phyloP scores from a whole-genome alignment of 2,329 filamentous ascomycete genomes.

The Aspergillus oerlinghausenensis region DNA sequence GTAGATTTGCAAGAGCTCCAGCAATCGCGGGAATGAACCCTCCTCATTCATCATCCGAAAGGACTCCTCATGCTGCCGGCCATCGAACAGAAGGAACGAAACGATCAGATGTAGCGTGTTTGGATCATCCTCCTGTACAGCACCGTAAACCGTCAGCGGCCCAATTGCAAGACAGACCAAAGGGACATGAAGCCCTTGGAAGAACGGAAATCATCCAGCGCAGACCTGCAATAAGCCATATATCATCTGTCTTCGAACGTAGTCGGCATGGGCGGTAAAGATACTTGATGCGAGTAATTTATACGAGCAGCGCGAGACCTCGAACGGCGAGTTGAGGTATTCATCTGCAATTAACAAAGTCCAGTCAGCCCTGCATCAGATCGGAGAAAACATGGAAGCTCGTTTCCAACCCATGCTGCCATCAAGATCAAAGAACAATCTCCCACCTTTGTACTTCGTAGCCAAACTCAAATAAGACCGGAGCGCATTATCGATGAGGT shows the following conservation, averaged over 20 bases:
- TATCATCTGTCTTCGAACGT: constrained; percentile 88
- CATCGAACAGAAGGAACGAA: constrained; percentile 82
- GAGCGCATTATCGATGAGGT: constrained; percentile 76
- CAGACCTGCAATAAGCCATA: constrained; percentile 72
- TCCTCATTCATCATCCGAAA: constrained; percentile 87
- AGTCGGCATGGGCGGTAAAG: constrained; percentile 71
- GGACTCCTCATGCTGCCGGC: constrained; percentile 67
- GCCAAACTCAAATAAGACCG: constrained; percentile 79
- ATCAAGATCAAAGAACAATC: background rate
- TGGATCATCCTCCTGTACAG: constrained; percentile 71
- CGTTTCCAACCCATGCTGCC: background rate
- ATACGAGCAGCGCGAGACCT: constrained; percentile 74
- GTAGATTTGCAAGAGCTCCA: constrained; percentile 71
- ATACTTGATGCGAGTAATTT: constrained; percentile 70
- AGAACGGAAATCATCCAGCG: background rate
- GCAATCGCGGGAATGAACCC: constrained; percentile 73
- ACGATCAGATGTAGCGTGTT: constrained; percentile 76
- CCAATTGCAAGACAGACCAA: background rate
- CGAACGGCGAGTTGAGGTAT: constrained; percentile 70
- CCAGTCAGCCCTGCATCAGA: background rate
- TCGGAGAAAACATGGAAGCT: background rate
- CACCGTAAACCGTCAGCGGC: background rate
- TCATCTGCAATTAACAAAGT: constrained; percentile 49
- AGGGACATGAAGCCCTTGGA: background rate
- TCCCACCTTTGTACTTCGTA: constrained; percentile 62